Percentiles rank a stretch among this genome's conserved stretches.
Evolutionary conservation across 2,329 filamentous ascomycete species (phyloP).

Genomic region (Cercospora berteroae): DNA sequence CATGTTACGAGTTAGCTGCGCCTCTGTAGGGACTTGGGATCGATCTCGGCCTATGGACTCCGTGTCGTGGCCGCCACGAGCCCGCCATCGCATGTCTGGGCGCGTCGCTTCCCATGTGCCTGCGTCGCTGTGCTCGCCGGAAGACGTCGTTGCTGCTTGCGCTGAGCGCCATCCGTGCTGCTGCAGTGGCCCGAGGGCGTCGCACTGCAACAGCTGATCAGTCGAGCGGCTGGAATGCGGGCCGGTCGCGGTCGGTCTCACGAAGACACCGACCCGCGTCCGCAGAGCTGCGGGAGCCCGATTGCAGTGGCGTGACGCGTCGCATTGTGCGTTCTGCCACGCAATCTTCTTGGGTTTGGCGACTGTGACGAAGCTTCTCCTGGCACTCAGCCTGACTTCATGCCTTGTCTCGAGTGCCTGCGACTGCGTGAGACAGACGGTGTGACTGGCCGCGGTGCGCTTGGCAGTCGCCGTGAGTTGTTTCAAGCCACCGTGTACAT

Average conservation of each 20-base stretch:
- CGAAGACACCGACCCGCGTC: background rate
- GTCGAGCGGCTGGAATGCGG: background rate
- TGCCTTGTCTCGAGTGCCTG: background rate
- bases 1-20: background rate
- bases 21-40: background rate
- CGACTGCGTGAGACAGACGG: background rate
- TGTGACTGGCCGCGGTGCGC: background rate
- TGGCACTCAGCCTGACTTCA: background rate
- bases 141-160: background rate
- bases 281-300: background rate
- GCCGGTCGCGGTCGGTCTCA: background rate
- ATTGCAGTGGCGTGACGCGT: background rate
- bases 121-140: background rate
- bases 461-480: background rate
- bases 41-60: background rate
- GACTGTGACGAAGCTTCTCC: background rate
- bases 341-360: background rate
- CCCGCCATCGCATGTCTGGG: background rate
- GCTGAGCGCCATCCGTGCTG: background rate
- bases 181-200: background rate
- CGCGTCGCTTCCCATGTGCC: background rate
- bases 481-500: background rate
- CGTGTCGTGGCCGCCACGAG: background rate
- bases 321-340: background rate
- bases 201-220: background rate